Evolutionary conservation across 768 basidiomycete genomes (phyloP), one percentile per base, ranked within the genome.

Genomic region (Xerocomus spinulosus): DNA sequence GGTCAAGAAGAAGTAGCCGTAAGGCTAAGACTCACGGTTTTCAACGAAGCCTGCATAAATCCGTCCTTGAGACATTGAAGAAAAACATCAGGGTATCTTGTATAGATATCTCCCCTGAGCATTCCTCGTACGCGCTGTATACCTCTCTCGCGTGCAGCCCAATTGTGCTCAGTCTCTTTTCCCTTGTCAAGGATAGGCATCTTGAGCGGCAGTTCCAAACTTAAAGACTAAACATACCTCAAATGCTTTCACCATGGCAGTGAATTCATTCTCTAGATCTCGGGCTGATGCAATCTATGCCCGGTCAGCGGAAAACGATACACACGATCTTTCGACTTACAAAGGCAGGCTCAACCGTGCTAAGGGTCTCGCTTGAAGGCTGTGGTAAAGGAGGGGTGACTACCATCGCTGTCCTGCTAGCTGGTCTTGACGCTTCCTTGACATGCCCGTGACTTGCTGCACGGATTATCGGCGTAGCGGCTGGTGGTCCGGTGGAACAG

Each of bases 131-230:
- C 85, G 15, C 82, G 77, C 35, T 80, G 73, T 51, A 94, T 75
- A 9, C 86, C 76, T 55, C 77, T 78, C 52, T 99, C 95, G 49
- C 95, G 79, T 24, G 75, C 71, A 35, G 79, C 75, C 95, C 95
- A 99, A 57, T 99, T 99, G 53, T 94, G 90, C 63, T 99, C 95
- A 1, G 88, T 87, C 70, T 99, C 95, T 70, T 81, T 95, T n/a
- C 95, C 96, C 86, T 92, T 28, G 37, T 24, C n/a, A 36, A 43
- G 14, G 44, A 44, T 13, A 42, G 28, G 32, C 29, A 47, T 28
- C 47, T 42, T 54, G 44, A 36, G 35, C 9, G 26, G 4, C 13
- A 29, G 2, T 21, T 20, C 42, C n/a, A 15, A 20, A 34, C 6
- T 42, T 18, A 4, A 43, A 37, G 35, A 30, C 15, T 9, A n/a